phyloP scores from a whole-genome alignment of 2,329 filamentous ascomycete species.

The Sporothrix schenckii region DNA sequence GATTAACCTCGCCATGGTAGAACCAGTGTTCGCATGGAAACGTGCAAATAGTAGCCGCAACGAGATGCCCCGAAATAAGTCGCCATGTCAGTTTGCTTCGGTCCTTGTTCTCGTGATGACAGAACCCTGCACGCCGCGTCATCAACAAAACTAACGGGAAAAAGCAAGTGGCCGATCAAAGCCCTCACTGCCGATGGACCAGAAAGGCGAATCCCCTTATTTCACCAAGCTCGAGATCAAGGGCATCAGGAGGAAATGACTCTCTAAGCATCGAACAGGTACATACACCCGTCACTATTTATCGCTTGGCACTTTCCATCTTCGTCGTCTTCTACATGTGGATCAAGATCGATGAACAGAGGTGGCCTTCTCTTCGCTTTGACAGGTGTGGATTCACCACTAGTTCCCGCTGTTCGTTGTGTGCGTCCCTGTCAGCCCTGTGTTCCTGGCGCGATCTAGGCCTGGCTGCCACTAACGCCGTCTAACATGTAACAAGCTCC shows the following conservation, averaged over 20 bases:
- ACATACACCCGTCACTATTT: no score
- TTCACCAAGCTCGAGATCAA: no score
- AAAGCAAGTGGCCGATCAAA: neutral
- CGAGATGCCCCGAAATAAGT: neutral
- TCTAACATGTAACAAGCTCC: neutral
- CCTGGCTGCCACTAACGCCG: neutral
- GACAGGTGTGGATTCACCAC: conserved; percentile 14
- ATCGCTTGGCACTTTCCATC: no score
- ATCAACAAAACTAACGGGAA: neutral
- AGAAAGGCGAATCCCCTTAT: no score
- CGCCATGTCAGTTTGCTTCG: neutral
- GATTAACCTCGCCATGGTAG: neutral
- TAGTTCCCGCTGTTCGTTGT: neutral
- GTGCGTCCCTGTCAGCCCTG: neutral
- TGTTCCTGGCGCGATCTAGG: neutral
- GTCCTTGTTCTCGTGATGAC: neutral
- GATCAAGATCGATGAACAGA: conserved; percentile 3
- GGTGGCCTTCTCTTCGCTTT: neutral
- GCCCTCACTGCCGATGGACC: neutral
- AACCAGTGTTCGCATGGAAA: neutral
- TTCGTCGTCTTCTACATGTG: neutral
- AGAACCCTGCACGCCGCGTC: conserved; percentile 22
- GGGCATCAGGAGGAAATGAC: no score
- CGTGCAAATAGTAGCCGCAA: neutral
- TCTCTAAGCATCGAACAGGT: no score